phyloP scores from a whole-genome alignment of 106 monocot genomes.

The Acanthochlamys bracteata region DNA sequence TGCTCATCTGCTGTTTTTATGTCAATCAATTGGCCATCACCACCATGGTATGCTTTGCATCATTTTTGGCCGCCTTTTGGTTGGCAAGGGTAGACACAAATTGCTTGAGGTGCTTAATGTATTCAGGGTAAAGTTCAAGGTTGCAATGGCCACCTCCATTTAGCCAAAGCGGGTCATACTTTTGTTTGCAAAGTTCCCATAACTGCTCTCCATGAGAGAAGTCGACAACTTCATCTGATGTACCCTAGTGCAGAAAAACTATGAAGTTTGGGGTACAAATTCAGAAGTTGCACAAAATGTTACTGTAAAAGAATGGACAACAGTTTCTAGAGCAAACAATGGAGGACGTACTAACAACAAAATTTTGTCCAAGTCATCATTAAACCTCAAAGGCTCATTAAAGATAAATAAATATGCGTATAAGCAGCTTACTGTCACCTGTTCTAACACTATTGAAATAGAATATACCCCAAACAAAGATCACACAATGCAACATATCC shows the following conservation, averaged over 20 bases:
- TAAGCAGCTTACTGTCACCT: too few species aligned
- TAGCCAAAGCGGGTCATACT: conserved; percentile 80
- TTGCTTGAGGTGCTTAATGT: conserved; percentile 48
- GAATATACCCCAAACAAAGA: too few species aligned
- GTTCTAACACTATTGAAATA: too few species aligned
- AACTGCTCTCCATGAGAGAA: conserved; percentile 69
- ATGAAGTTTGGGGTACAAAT: background rate
- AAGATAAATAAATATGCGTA: too few species aligned
- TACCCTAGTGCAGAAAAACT: conserved; percentile 30
- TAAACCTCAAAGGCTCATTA: too few species aligned
- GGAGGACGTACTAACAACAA: too few species aligned
- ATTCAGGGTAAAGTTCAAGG: conserved; percentile 53
- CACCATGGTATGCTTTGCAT: background rate
- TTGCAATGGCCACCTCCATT: conserved; percentile 64
- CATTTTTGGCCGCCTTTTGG: background rate
- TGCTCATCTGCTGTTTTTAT: background rate
- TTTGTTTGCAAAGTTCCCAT: conserved; percentile 54
- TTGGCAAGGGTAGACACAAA: conserved; percentile 2
- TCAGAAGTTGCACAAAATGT: background rate
- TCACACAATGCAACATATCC: too few species aligned
- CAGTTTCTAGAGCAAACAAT: too few species aligned
- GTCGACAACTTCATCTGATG: conserved; percentile 60
- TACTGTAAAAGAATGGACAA: background rate
- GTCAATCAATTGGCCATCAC: background rate
- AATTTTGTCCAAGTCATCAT: too few species aligned